Evolutionary conservation across 305 asterid species (phyloP).

Genomic region (Fraxinus platypoda): DNA sequence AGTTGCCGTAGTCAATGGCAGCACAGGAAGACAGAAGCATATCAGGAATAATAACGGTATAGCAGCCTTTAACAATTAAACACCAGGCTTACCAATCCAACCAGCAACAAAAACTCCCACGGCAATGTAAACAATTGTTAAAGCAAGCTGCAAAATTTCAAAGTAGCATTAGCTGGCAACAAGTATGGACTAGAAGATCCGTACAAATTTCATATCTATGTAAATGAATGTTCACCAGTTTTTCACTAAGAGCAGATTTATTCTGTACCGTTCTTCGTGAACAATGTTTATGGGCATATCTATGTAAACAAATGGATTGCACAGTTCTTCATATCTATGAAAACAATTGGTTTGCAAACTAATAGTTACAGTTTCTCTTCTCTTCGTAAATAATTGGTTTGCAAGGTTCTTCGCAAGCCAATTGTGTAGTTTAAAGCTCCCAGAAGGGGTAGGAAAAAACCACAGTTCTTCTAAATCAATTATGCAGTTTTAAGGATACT

Average conservation of each 20-base stretch:
- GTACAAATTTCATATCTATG: neutral
- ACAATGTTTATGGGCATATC: neutral
- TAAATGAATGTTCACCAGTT: neutral
- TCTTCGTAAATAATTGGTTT: neutral
- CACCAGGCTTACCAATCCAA: conserved; percentile 83
- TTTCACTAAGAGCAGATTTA: neutral
- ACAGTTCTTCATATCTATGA: neutral
- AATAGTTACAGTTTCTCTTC: neutral
- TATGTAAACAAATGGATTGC: neutral
- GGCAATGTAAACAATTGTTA: conserved; percentile 77
- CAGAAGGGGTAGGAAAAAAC: neutral
- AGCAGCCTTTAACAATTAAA: conserved; percentile 11
- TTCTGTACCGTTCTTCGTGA: neutral
- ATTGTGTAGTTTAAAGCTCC: neutral
- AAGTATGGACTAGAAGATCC: conserved; percentile 5
- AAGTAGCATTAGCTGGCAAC: conserved; percentile 28
- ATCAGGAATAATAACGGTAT: conserved; percentile 11
- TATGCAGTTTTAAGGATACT: neutral
- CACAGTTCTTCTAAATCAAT: neutral
- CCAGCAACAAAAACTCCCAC: conserved; percentile 93
- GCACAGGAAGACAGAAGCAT: conserved; percentile 14
- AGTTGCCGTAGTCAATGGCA: conserved; percentile 18
- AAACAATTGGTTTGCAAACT: neutral
- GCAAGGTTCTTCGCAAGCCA: neutral
- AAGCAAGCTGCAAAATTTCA: conserved; percentile 77